Base-by-base conservation (phyloP, 768 basidiomycete genomes). In the Phanerochaete carnosa region DNA sequence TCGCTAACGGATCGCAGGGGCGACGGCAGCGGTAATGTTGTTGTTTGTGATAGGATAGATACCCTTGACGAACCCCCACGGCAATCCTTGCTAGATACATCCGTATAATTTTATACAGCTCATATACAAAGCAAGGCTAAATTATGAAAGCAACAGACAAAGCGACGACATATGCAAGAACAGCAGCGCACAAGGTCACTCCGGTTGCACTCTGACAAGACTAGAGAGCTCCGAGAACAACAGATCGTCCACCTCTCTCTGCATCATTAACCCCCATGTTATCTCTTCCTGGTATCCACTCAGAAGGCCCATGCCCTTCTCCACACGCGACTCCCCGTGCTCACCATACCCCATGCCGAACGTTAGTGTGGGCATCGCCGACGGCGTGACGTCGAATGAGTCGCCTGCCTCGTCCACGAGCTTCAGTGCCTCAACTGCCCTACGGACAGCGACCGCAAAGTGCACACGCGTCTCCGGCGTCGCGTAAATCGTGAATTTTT, bases 341-440 rank as follows among this genome's bases (percentile, higher is more conserved):
- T 92, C 92, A 1, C 88, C 84, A 67, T 88, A 92, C 15, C 90
- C 92, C 82, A 94, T 89, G n/a, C 91, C 92, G 70, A 92, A 94
- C 4, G 88, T 79, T 54, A 94, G 79, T 3, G 83, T 82, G 4
- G 90, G 81, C 52, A 77, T 77, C 22, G 75, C 74, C 19, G 79
- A 75, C 22, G 84, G 73, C 2, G 86, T 78, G 4, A 80, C 83
- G 68, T 92, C 91, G 64, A 91, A 89, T 37, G 83, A 78, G 69
- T 94, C 92, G 64, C 84, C 83, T 11, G 79, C 86, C 63, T 87
- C 88, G 70, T 94, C 92, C 58, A 94, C 74, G 35, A 91, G 74
- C 71, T 91, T 92, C 80, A 92, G 79, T 2, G 88, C 79, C 72
- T 94, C 92, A 33, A 92, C 77, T 7, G 85, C 85, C 62, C 92